These are phyloP conservation scores for Abelmoschus esculentus DNA, from an alignment of 345 rosid species.

Conservation along the genomic window DNA sequence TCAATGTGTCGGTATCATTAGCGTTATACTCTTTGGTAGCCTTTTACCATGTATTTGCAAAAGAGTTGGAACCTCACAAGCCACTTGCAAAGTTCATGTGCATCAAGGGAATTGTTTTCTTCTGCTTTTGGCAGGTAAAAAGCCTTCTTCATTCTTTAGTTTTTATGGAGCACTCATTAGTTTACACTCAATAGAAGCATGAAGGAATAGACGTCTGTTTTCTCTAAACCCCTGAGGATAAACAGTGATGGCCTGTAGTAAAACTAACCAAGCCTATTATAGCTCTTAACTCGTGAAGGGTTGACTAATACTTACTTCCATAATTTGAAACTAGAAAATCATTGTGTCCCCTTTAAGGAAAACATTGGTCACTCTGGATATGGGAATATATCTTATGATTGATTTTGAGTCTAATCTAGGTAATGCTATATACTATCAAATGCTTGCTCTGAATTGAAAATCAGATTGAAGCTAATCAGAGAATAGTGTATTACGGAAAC, in stretches of 20 bases:
- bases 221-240: not conserved
- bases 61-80: constrained; percentile 82
- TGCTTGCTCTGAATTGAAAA: not conserved
- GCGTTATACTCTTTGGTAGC: constrained; percentile 79
- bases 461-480: constrained; percentile 3
- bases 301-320: not conserved
- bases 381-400: not conserved
- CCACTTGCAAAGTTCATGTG: constrained; percentile 97
- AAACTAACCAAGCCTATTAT: not conserved
- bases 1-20: constrained; percentile 78
- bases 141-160: not conserved
- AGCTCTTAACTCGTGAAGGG: not conserved
- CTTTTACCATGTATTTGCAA: constrained; percentile 91
- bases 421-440: not conserved
- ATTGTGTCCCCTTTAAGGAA: not conserved
- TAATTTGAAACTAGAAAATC: not conserved
- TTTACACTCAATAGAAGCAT: not conserved
- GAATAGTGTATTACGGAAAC: not conserved
- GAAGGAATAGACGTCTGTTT: not conserved
- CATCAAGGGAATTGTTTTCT: constrained; percentile 96
- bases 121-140: constrained; percentile 97
- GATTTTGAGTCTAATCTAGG: not conserved
- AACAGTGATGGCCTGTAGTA: not conserved
- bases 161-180: not conserved
- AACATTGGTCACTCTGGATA: not conserved